These are phyloP conservation scores for Leptomonas seymouri DNA, from an alignment of 208 protist species.

Conservation along the genomic window DNA sequence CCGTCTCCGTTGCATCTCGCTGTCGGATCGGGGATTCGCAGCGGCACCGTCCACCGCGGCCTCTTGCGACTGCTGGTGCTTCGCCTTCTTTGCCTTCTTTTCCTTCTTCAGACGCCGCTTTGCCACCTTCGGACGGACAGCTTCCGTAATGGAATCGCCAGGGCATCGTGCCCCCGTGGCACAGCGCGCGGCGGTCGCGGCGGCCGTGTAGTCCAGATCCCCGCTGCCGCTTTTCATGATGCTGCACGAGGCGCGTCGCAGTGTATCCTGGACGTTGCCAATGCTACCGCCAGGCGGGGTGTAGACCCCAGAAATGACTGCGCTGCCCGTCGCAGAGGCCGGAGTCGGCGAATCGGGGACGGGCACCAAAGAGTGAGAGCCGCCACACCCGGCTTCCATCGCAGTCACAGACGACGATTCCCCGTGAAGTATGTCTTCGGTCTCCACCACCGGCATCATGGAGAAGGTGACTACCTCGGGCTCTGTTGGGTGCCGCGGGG, in stretches of 20 bases:
- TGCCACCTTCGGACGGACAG: conserved; percentile 30
- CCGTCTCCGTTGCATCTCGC: conserved; percentile 26
- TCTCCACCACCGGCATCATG: conserved; percentile 13
- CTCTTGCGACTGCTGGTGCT: not conserved
- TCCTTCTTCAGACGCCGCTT: conserved; percentile 39
- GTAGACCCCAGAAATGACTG: not conserved
- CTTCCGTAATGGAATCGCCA: conserved; percentile 20
- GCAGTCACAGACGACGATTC: not conserved
- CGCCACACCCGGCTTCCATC: not conserved
- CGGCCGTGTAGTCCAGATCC: conserved; percentile 5
- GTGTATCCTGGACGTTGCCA: not conserved
- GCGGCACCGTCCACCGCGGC: not conserved
- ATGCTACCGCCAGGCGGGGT: not conserved
- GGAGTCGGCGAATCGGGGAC: not conserved
- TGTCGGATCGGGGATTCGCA: conserved; percentile 19
- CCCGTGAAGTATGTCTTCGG: not conserved
- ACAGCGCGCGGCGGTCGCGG: conserved; percentile 13
- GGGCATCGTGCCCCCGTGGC: conserved; percentile 16
- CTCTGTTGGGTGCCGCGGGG: conserved; percentile 1
- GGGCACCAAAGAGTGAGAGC: conserved; percentile 3
- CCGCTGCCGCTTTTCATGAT: conserved; percentile 8
- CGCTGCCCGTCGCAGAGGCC: conserved; percentile 8
- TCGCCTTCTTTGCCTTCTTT: conserved; percentile 13
- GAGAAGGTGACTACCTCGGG: conserved; percentile 19
- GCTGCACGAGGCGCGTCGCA: conserved; percentile 8